phyloP scores from a whole-genome alignment of 1,284 basidiomycete genomes.

The Pyrrhoderma lamaoense region DNA sequence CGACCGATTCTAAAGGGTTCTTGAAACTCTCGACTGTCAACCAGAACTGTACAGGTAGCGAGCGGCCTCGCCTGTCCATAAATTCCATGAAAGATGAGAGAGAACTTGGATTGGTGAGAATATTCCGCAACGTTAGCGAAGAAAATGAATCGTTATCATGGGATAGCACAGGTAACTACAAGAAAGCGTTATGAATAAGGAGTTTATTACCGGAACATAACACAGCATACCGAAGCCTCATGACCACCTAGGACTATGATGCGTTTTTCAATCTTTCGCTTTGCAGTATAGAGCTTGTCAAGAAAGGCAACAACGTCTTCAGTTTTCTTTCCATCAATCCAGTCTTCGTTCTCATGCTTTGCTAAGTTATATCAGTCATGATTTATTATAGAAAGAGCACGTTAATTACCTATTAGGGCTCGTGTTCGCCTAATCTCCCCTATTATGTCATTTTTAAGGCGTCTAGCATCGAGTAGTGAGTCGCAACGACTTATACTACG shows the following conservation, averaged over 20 bases:
- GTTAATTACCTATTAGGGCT: conserved; percentile 49
- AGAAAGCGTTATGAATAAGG: conserved; percentile 12
- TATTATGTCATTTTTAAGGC: conserved; percentile 86
- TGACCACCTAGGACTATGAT: conserved; percentile 73
- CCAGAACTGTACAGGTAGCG: conserved; percentile 93
- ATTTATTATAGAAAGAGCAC: background rate
- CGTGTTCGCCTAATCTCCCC: conserved; percentile 80
- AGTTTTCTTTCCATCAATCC: conserved; percentile 76
- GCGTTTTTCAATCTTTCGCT: conserved; percentile 76
- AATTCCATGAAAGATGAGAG: conserved; percentile 97
- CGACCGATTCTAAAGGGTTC: conserved; percentile 83
- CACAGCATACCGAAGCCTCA: conserved; percentile 48
- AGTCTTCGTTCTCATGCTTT: conserved; percentile 76
- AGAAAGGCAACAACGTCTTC: conserved; percentile 83
- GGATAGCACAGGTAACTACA: conserved; percentile 22
- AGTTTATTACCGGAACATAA: background rate
- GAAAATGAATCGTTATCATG: conserved; percentile 25
- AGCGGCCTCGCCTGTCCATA: conserved; percentile 85
- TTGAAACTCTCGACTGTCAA: conserved; percentile 95
- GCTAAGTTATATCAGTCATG: conserved; percentile 33
- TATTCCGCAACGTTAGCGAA: conserved; percentile 49
- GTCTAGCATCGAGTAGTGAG: conserved; percentile 78
- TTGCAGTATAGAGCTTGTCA: conserved; percentile 82
- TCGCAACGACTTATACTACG: conserved; percentile 76
- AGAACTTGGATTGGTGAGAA: conserved; percentile 82